Base-by-base conservation (phyloP, 148 eudicot genomes). In the Arctostaphylos glauca region DNA sequence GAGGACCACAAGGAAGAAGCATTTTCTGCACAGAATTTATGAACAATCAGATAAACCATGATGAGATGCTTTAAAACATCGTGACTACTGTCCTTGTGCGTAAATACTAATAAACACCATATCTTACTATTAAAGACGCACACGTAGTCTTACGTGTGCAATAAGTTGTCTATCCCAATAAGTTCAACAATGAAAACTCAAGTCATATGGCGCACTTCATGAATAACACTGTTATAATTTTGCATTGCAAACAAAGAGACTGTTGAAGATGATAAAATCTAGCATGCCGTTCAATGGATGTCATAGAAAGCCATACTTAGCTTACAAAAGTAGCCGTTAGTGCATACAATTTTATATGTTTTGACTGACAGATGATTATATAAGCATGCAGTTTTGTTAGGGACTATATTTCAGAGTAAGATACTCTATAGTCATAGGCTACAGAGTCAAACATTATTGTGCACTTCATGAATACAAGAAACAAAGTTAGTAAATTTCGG, bases 1-100 rank as follows among this genome's bases (percentile, higher is more conserved):
- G 93, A 83, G 89, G 92, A 23, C 97, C 97, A 79, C 97, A 93
- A 8, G 97, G 97, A 86, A 88, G 87, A 80, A 93, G 86, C 94
- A 93, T 93, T 92, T 93, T 93, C 97, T 93, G 94, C 84, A 88
- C 74, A 6, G 44, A 84, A 80, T 38, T 56, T 4, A 66, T n/a
- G 68, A 67, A 38, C 8, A 38, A 67, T 38, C 68, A 3, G 31
- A 62, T 13, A 48, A 60, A 83, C 12, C 18, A 73, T 48, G 46
- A 73, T 48, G 46, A 46, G 7, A 62, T 14, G 43, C 13, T 43
- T 81, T 48, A 77, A 62, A 53, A 77, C 9, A 44, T 31, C 49
- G 18, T 3, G 76, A 44, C 46, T 15, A 72, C 49, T 16, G 5
- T 44, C n/a, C 6, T 15, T 19, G 6, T 25, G 7, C 43, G 46